These are phyloP conservation scores for Acmispon strigosus DNA, from an alignment of 306 rosid genomes.

Conservation along the genomic window DNA sequence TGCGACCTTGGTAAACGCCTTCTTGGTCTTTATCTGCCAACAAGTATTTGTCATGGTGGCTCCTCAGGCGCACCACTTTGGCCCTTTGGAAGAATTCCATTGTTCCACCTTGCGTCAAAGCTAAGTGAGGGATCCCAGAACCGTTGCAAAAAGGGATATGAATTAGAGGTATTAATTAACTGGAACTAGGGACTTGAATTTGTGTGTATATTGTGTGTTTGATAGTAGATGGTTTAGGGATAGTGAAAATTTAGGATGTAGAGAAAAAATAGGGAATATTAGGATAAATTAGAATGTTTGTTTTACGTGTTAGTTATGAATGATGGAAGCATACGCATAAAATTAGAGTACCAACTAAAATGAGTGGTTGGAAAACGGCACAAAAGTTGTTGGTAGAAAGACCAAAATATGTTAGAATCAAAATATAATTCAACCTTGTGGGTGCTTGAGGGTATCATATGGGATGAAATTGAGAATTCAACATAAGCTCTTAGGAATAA, in stretches of 20 bases:
- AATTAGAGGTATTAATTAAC: neutral
- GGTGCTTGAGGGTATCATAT: no score
- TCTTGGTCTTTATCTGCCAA: slow-evolving; percentile 55
- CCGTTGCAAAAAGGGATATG: neutral
- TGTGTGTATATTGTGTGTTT: neutral
- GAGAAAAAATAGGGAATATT: neutral
- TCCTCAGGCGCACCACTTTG: slow-evolving; percentile 43
- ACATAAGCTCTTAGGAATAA: no score
- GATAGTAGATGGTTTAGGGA: neutral
- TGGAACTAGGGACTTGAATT: neutral
- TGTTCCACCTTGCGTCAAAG: neutral
- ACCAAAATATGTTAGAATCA: neutral
- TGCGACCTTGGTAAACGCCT: slow-evolving; percentile 50
- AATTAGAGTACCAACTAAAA: neutral
- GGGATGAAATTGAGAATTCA: no score
- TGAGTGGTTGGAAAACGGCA: neutral
- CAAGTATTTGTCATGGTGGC: slow-evolving; percentile 65
- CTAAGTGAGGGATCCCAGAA: neutral
- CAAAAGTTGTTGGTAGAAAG: neutral
- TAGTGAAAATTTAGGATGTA: neutral
- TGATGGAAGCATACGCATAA: neutral
- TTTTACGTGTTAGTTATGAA: neutral
- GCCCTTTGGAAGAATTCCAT: slow-evolving; percentile 72
- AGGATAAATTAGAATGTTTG: neutral
- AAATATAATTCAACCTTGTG: neutral